phyloP scores from a whole-genome alignment of 352 stramenopile genomes.

The Globisporangium echinulatum region DNA sequence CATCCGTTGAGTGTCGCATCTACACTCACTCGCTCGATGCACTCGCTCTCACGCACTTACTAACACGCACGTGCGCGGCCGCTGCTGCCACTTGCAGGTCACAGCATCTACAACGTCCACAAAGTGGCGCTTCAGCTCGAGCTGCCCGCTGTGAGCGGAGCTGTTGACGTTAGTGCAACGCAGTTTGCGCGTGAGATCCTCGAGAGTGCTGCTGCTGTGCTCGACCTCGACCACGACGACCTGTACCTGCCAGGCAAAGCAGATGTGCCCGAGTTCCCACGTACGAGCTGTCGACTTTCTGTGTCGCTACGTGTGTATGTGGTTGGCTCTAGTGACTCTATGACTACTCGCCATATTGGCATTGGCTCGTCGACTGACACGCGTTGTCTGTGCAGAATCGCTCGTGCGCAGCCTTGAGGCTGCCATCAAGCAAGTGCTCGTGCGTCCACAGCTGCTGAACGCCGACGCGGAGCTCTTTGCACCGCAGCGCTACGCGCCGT shows the following conservation, averaged over 20 bases:
- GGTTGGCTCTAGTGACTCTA: too few relatives aligned
- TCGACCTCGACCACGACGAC: slow-evolving; percentile 68
- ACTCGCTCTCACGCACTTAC: not conserved
- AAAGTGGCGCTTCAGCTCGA: slow-evolving; percentile 39
- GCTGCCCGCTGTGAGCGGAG: slow-evolving; percentile 5
- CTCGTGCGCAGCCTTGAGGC: slow-evolving; percentile 48
- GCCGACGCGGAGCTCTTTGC: slow-evolving; percentile 49
- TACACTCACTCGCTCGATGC: slow-evolving; percentile 1
- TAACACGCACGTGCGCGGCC: too few relatives aligned
- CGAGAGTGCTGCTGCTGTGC: slow-evolving; percentile 37
- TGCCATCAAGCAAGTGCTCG: slow-evolving; percentile 30
- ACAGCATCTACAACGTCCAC: slow-evolving; percentile 66
- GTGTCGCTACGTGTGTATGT: too few relatives aligned
- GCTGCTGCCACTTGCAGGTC: slow-evolving; percentile 20
- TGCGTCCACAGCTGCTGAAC: slow-evolving; percentile 27
- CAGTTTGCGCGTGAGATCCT: slow-evolving; percentile 41
- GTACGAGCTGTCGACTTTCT: slow-evolving; percentile 18
- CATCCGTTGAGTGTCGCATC: slow-evolving; percentile 29
- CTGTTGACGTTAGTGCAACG: slow-evolving; percentile 1
- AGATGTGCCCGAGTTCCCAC: slow-evolving; percentile 61
- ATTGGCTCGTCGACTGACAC: not conserved
- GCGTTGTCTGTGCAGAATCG: slow-evolving; percentile 24
- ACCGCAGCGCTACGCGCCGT: slow-evolving; percentile 14
- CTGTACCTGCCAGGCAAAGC: slow-evolving; percentile 56
- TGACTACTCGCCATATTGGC: too few relatives aligned